Conservation (phyloP, 306 rosid genomes). For the Nissolia schottii region DNA sequence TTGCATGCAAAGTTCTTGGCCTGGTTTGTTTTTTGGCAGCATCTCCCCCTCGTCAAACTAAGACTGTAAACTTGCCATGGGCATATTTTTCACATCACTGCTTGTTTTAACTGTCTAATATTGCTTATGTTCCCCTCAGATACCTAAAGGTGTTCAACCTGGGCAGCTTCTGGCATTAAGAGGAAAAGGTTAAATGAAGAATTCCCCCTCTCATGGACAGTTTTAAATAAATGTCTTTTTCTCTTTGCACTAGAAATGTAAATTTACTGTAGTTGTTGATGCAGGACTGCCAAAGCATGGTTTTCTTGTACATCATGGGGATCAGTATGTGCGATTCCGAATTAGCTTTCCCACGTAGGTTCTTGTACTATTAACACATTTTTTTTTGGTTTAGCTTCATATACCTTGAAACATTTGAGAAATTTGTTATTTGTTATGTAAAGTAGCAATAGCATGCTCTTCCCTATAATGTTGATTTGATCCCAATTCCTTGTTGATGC, state of each 20-base stretch:
- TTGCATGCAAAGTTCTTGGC: not conserved
- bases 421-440: conserved; percentile 5
- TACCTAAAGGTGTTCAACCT: conserved; percentile 91
- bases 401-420: not conserved
- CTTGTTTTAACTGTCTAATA: conserved; percentile 22
- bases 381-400: not conserved
- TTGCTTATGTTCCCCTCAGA: conserved; percentile 48
- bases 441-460: not conserved
- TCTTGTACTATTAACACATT: not conserved
- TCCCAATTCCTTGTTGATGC: conserved; percentile 4
- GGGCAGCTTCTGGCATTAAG: conserved; percentile 78
- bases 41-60: not conserved
- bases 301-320: conserved; percentile 64
- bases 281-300: conserved; percentile 72
- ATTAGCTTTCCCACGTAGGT: conserved; percentile 75
- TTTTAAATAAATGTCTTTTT: conserved; percentile 9
- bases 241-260: not conserved
- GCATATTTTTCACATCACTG: not conserved
- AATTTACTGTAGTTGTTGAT: conserved; percentile 22
- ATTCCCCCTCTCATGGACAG: not conserved
- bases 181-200: conserved; percentile 67
- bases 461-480: not conserved
- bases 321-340: conserved; percentile 83
- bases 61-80: not conserved
- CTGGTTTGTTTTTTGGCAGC: not conserved